phyloP scores from a whole-genome alignment of 1,284 basidiomycete species.

The Trichosporon coremiiforme region DNA sequence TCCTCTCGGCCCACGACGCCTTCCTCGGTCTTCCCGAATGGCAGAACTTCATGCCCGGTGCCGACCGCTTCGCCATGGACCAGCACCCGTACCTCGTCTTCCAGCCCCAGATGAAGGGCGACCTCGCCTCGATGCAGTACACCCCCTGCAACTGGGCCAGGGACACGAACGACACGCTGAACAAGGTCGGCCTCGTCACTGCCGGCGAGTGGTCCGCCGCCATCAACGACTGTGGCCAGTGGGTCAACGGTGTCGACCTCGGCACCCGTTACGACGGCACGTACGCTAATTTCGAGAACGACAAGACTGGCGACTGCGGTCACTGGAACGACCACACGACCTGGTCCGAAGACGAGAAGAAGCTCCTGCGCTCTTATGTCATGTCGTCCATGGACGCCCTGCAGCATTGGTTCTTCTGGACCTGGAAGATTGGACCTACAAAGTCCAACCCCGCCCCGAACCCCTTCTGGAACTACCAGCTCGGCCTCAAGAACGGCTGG shows the following conservation, averaged over 20 bases:
- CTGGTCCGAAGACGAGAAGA: conserved; percentile 66
- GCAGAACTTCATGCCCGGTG: conserved; percentile 69
- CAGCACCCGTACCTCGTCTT: conserved; percentile 52
- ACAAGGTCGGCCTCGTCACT: conserved; percentile 70
- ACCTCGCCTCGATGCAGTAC: conserved; percentile 46
- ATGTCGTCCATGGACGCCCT: conserved; percentile 80
- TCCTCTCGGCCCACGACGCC: conserved; percentile 78
- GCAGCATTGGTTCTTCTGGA: conserved; percentile 95
- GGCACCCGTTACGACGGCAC: conserved; percentile 61
- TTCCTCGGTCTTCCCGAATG: conserved; percentile 68
- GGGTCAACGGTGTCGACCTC: conserved; percentile 75
- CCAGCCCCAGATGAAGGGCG: conserved; percentile 25
- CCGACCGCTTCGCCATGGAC: conserved; percentile 73
- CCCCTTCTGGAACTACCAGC: conserved; percentile 85
- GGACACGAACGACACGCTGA: conserved; percentile 61
- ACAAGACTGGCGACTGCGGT: conserved; percentile 58
- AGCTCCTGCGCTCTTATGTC: conserved; percentile 64
- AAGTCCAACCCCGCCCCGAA: conserved; percentile 61
- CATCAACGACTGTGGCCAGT: conserved; percentile 77
- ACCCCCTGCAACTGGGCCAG: conserved; percentile 70
- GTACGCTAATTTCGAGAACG: conserved; percentile 39
- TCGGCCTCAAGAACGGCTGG: conserved; percentile 82
- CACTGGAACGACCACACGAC: conserved; percentile 72
- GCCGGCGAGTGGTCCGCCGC: conserved; percentile 72
- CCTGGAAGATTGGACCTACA: conserved; percentile 74